Conservation (phyloP, 2,329 filamentous ascomycete genomes). For the Clonostachys byssicola region DNA sequence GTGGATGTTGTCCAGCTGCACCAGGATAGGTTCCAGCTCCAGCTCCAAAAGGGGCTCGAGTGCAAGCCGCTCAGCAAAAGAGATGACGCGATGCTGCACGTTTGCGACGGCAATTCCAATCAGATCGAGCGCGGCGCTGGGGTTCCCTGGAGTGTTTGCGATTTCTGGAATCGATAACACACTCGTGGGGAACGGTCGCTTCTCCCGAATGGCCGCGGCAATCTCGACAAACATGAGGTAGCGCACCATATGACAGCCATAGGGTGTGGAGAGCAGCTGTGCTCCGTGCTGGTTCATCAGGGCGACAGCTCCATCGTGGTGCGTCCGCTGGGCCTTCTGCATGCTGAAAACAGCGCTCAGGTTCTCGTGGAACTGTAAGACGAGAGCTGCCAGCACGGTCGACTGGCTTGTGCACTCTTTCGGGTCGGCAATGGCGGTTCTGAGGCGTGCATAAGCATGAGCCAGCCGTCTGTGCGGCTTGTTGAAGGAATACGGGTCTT, state of each 20-base stretch:
- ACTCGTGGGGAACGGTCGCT: constrained; percentile 1
- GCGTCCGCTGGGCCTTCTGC: constrained; percentile 4
- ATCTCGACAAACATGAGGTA: constrained; percentile 7
- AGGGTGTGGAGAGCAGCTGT: neutral
- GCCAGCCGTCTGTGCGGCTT: neutral
- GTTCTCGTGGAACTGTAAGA: constrained; percentile 10
- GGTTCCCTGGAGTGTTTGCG: constrained; percentile 4
- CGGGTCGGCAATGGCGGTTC: constrained; percentile 7
- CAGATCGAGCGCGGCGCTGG: constrained; percentile 7
- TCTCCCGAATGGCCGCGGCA: constrained; percentile 6
- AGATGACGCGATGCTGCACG: constrained; percentile 3
- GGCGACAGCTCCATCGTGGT: constrained; percentile 8
- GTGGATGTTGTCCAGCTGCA: constrained; percentile 2
- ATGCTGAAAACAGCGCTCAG: constrained; percentile 6
- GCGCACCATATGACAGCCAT: too few relatives aligned
- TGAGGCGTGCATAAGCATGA: constrained; percentile 6
- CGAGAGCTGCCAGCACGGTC: constrained; percentile 7
- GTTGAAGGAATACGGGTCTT: too few relatives aligned
- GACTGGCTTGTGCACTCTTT: constrained; percentile 6
- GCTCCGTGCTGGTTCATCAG: constrained; percentile 6
- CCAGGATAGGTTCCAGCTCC: neutral
- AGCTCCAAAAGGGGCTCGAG: neutral
- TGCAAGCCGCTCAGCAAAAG: too few relatives aligned
- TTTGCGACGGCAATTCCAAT: constrained; percentile 8
- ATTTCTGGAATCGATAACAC: neutral